A percentile compares a stretch with the other conserved stretches of the same genome.
phyloP scores from a whole-genome alignment of 73 alveolate species.

The Tetrahymena thermophila region DNA sequence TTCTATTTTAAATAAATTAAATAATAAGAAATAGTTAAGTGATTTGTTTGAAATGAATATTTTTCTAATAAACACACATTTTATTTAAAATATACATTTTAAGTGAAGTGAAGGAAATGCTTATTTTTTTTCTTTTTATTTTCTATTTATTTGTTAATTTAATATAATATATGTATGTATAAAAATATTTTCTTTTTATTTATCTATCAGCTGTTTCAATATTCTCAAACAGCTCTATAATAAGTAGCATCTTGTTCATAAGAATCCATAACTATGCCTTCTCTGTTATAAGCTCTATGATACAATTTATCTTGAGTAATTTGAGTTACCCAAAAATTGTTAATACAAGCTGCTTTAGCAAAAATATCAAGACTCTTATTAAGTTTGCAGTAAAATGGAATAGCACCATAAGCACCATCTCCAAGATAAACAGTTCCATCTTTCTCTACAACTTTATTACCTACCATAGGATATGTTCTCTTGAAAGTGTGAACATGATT shows the following conservation, averaged over 20 bases:
- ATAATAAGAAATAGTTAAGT: too few species aligned
- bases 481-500: slow-evolving; percentile 37
- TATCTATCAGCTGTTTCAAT: background rate
- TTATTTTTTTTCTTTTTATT: too few species aligned
- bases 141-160: too few species aligned
- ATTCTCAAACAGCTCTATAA: background rate
- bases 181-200: background rate
- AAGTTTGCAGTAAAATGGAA: background rate
- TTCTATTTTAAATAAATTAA: too few species aligned
- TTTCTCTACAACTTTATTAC: background rate
- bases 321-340: background rate
- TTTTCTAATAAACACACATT: too few species aligned
- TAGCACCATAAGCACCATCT: slow-evolving; percentile 13
- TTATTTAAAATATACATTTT: too few species aligned
- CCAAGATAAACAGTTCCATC: slow-evolving; percentile 17
- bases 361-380: background rate
- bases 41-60: too few species aligned
- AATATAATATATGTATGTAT: too few species aligned
- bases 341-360: background rate
- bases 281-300: background rate
- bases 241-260: background rate
- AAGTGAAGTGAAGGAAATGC: too few species aligned
- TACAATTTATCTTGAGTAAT: background rate
- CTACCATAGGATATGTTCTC: slow-evolving; percentile 12
- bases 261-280: background rate